Evolutionary conservation across 768 basidiomycete species (phyloP), one percentile per base, ranked within the genome.

Genomic region (Mycena leptocephala): DNA sequence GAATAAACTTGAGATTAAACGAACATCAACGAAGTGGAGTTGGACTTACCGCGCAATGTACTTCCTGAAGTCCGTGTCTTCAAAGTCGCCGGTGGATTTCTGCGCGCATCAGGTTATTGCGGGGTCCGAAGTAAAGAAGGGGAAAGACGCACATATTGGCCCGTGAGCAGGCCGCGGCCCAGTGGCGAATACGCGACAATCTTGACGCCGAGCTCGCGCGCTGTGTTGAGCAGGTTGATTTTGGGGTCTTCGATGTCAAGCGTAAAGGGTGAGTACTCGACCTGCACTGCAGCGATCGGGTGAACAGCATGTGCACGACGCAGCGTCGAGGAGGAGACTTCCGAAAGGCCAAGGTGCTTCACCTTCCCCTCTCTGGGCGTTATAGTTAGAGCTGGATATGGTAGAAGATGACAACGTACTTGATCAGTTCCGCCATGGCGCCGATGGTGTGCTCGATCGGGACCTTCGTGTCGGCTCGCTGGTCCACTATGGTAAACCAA

Each of bases 101-200:
- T 82, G 51, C n/a, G 51, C 51, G 14, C 3, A 53, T 53, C n/a
- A 24, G 24, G n/a, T 24, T 48, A 53, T 5, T 53, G 4, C 24
- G 24, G 9, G 13, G n/a, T 24, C n/a, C 13, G 35, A 37, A 13
- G 35, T 37, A n/a, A 37, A 37, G n/a, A 9, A 8, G 5, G n/a
- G 22, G 2, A 53, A 58, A 9, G 5, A 76, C 82, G 79, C 64
- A 84, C 83, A 56, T 84, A 85, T 77, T 80, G 79, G 20, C 87
- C 87, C 0, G 85, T 88, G 53, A 87, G 64, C 9, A 88, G 64
- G 13, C 87, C 87, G 56, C 85, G 80, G 26, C 87, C 87, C 32
- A 88, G 80, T 0, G 87, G 88, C 6, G 82, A 82, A 58, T 87
- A 89, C 0, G 86, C 83, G 3, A 88, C 79, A 61, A 87, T 65